Evolutionary conservation across 345 rosid species (phyloP), one percentile per base, ranked within the genome.

Genomic region (Linum lewisii): DNA sequence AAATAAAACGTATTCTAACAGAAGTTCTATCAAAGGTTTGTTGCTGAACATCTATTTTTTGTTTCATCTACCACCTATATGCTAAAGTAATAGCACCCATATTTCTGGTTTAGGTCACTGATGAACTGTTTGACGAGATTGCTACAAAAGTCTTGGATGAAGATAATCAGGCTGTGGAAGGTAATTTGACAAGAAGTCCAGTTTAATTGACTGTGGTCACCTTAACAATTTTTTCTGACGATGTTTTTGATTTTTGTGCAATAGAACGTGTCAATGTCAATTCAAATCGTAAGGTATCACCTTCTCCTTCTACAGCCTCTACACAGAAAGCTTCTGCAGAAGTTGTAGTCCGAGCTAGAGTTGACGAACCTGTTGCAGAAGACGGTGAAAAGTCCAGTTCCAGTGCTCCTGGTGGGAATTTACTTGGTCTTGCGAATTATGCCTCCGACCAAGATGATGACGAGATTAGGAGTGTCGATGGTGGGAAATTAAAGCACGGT

Each of bases 81-180:
- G 47, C 51, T 26, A 6, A 61, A 44, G 59, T 59, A 68, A 58
- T 72, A 69, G 54, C 65, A 57, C 61, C 13, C 22, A 22, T 19
- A 60, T 62, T 55, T 58, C 68, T 67, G 72, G 68, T 70, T 61
- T 75, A 93, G 97, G 99, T 94, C 62, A 94, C 97, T 45, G 90
- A 94, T 78, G 96, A 85, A 69, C 74, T 94, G 37, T 90, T 87
- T 77, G 88, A 78, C 80, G 97, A 94, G 83, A 94, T 94, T 75
- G 99, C 97, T 1, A 84, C 83, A 34, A 85, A 90, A 73, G 89
- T 94, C 68, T 82, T 94, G 52, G 63, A 70, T 55, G 99, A 90
- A 74, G 97, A 90, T 72, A 82, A 80, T 72, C 63, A 59, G 25
- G 61, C 57, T 21, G 64, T 62, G 66, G 87, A 82, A 76, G 90